Conservation (phyloP, 2,329 filamentous ascomycete species). For the Pyricularia pennisetigena region DNA sequence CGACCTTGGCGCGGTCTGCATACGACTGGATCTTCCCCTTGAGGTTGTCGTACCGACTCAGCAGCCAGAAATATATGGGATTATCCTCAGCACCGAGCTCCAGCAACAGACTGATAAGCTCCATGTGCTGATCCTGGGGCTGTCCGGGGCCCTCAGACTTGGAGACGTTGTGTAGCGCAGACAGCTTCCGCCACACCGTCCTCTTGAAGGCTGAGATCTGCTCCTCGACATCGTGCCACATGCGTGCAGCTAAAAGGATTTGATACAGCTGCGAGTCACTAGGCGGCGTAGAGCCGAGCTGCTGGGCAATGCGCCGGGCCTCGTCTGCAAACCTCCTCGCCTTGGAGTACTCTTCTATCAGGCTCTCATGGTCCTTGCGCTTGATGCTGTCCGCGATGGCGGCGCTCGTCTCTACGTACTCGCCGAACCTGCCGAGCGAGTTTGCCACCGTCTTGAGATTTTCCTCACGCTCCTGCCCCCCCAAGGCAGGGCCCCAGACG, state of each 20-base stretch:
- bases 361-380: conserved; percentile 77
- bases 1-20: conserved; percentile 78
- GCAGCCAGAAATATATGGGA: conserved; percentile 91
- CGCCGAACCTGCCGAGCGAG: conserved; percentile 68
- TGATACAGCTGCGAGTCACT: conserved; percentile 76
- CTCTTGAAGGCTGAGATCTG: conserved; percentile 83
- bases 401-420: conserved; percentile 72
- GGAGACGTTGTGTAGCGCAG: conserved; percentile 51
- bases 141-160: conserved; percentile 40
- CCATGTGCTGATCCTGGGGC: conserved; percentile 76
- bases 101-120: conserved; percentile 79
- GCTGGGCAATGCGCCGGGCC: conserved; percentile 57
- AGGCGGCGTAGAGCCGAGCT: conserved; percentile 43
- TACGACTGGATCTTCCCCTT: conserved; percentile 74
- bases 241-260: conserved; percentile 77
- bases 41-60: conserved; percentile 80
- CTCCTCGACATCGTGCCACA: conserved; percentile 90
- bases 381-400: conserved; percentile 77
- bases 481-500: conserved; percentile 90
- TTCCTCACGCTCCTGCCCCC: conserved; percentile 84
- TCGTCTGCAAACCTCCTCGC: conserved; percentile 78
- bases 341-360: conserved; percentile 78
- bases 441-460: conserved; percentile 69
- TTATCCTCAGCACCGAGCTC: conserved; percentile 93
- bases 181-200: conserved; percentile 76